phyloP scores from a whole-genome alignment of 2,329 filamentous ascomycete genomes.

The Knoxdaviesia capensis region DNA sequence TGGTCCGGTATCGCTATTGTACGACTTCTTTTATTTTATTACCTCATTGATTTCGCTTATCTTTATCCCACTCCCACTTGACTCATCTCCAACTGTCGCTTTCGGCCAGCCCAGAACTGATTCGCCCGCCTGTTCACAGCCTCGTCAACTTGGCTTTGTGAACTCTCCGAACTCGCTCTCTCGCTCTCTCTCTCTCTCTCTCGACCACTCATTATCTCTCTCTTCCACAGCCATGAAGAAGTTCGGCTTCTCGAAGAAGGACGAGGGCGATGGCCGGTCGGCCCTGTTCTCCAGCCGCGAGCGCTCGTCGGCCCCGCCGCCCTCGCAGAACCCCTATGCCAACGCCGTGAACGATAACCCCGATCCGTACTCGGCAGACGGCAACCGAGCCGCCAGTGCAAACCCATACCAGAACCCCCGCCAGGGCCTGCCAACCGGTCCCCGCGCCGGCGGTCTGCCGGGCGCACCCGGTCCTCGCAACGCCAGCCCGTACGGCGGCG shows the following conservation, averaged over 20 bases:
- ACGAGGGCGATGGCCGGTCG: constrained; percentile 23
- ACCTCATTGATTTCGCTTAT: too few species aligned
- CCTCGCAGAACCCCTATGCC: constrained; percentile 36
- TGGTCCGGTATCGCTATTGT: too few species aligned
- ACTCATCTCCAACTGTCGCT: background rate
- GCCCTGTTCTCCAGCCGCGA: constrained; percentile 29
- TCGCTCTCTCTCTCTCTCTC: background rate
- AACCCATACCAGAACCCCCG: constrained; percentile 24
- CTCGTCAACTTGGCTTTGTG: background rate
- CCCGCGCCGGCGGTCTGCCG: constrained; percentile 15
- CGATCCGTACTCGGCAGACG: background rate
- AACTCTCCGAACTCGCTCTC: constrained; percentile 2
- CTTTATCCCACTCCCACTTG: background rate
- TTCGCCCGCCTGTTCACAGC: background rate
- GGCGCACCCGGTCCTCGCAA: constrained; percentile 15
- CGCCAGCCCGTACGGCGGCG: constrained; percentile 1
- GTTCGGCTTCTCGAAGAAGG: constrained; percentile 37
- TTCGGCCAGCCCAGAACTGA: background rate
- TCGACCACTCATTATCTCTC: background rate
- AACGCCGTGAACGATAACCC: constrained; percentile 7
- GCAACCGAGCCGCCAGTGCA: constrained; percentile 11
- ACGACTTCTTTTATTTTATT: too few species aligned
- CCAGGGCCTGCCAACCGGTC: constrained; percentile 12
- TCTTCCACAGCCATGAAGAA: constrained; percentile 29
- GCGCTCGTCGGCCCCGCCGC: constrained; percentile 24